phyloP scores from a whole-genome alignment of 371 early-diverging fungal genomes.

The Furculomyces boomerangus region DNA sequence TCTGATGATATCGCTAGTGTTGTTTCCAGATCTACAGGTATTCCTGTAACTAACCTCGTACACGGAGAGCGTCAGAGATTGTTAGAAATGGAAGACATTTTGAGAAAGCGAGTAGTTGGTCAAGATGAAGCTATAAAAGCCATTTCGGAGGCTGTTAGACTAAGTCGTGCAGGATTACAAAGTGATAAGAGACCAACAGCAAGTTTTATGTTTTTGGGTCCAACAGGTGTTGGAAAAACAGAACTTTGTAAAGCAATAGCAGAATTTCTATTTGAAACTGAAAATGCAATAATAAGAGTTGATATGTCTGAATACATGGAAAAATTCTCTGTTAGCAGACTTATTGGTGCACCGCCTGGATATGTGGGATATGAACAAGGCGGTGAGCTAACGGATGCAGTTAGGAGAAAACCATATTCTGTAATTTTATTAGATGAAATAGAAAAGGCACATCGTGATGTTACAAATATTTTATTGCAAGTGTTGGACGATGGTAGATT shows the following conservation, averaged over 20 bases:
- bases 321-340: slow-evolving; percentile 50
- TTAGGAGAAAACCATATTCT: slow-evolving; percentile 73
- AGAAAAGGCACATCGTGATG: slow-evolving; percentile 77
- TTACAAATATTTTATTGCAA: slow-evolving; percentile 57
- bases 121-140: slow-evolving; percentile 66
- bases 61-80: slow-evolving; percentile 70
- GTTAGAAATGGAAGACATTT: slow-evolving; percentile 52
- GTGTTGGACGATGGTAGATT: slow-evolving; percentile 84
- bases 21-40: slow-evolving; percentile 71
- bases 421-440: slow-evolving; percentile 85
- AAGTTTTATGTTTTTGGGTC: slow-evolving; percentile 83
- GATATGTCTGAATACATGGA: slow-evolving; percentile 91
- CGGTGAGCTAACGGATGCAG: slow-evolving; percentile 77
- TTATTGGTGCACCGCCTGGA: slow-evolving; percentile 85
- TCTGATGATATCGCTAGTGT: slow-evolving; percentile 73
- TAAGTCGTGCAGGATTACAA: slow-evolving; percentile 68
- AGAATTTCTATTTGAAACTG: slow-evolving; percentile 70
- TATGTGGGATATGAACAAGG: slow-evolving; percentile 76
- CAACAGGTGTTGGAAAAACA: slow-evolving; percentile 80
- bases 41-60: slow-evolving; percentile 64
- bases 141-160: slow-evolving; percentile 59
- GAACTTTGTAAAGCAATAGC: slow-evolving; percentile 84
- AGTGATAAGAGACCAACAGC: slow-evolving; percentile 67
- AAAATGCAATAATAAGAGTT: slow-evolving; percentile 63
- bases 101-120: slow-evolving; percentile 61